Percentiles rank a stretch among this genome's conserved stretches.
These are phyloP conservation scores for Salix arbutifolia DNA, from an alignment of 345 rosid species.

Conservation along the genomic window DNA sequence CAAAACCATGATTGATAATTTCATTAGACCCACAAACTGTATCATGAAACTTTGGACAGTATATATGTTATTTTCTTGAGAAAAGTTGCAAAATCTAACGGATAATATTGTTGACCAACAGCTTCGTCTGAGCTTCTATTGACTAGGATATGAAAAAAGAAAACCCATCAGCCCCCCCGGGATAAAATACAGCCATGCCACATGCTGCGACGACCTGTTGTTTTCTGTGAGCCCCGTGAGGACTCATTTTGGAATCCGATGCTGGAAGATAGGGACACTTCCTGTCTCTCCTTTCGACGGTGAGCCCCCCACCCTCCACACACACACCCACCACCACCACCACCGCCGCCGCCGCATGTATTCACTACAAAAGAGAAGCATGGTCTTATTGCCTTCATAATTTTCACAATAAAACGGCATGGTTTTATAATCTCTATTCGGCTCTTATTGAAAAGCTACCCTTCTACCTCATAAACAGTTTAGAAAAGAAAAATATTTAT, in stretches of 20 bases:
- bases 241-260: slow-evolving; percentile 28
- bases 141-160: not conserved
- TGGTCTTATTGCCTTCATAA: too few relatives aligned
- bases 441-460: too few relatives aligned
- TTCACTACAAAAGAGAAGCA: too few relatives aligned
- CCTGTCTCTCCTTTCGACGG: not conserved
- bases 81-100: not conserved
- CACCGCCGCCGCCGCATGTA: too few relatives aligned
- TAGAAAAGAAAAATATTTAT: too few relatives aligned
- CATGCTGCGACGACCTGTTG: slow-evolving; percentile 20
- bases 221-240: slow-evolving; percentile 2
- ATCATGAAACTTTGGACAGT: not conserved
- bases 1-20: slow-evolving; percentile 10
- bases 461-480: too few relatives aligned
- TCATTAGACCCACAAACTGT: not conserved
- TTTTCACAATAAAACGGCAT: too few relatives aligned
- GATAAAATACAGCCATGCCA: not conserved
- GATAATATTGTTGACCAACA: slow-evolving; percentile 1
- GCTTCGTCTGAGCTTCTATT: not conserved
- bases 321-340: too few relatives aligned
- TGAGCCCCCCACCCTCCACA: not conserved
- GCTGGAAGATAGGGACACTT: not conserved
- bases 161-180: not conserved
- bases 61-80: not conserved
- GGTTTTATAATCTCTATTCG: too few relatives aligned